Evolutionary conservation across 495 filamentous ascomycete genomes (phyloP), one percentile per base, ranked within the genome.

Genomic region (Articulospora tetracladia): DNA sequence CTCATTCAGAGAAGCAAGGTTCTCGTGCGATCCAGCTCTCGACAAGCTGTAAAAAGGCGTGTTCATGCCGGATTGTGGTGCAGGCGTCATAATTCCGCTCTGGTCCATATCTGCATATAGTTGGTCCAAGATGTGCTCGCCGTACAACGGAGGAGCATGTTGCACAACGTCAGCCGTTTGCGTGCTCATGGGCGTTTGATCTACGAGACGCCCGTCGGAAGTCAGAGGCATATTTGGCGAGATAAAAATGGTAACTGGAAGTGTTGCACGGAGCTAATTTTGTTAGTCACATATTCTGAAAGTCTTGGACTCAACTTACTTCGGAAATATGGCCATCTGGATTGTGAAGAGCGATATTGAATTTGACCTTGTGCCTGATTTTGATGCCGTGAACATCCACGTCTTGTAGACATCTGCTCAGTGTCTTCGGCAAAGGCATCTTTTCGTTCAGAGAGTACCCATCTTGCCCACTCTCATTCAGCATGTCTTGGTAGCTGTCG

Each of bases 241-340:
- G 63, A 98, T 96, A 73, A 93, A 97, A 30, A 98, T 85, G 28
- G 87, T 87, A 28, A 98, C 82, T 2, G 92, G 91, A 24, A 97
- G 80, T 19, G 88, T 90, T 44, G 91, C 91, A 20, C 92, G 89
- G 50, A 97, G 82, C 83, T 69, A 36, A 13, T 19, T 12, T 20
- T 24, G 53, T 68, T 48, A 68, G 62, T 57, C 15, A 53, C 26
- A 19, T 25, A 30, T 20, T 41, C 30, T 11, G 20, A 20, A 22
- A 6, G 2, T 28, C n/a, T 32, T 26, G 44, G 58, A 44, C 10
- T 15, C 39, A 19, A 36, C 79, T 62, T 75, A 90, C 86, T 78
- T 97, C 92, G 52, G 92, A 96, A 46, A 91, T 79, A 70, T 97
- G 94, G 0, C 90, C 92, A 73, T 98, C 94, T 0, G 94, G 93